Evolutionary conservation across 2,329 filamentous ascomycete genomes (phyloP), one percentile per base, ranked within the genome.

Genomic region (Mollisiaceae sp.): DNA sequence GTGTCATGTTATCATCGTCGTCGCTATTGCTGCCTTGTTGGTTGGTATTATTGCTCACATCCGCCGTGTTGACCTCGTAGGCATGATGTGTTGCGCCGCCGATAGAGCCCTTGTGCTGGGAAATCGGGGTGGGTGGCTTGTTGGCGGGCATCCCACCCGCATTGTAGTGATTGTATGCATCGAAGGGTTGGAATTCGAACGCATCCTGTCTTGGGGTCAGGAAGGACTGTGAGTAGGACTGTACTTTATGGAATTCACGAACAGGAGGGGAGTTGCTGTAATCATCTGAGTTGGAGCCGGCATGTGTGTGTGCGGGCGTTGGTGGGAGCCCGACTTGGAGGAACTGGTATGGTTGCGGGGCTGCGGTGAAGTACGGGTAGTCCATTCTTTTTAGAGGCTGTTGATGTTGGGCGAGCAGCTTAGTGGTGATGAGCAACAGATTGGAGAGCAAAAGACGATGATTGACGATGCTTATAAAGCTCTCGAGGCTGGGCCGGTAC

Each of bases 1-100:
- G 83, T n/a, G 80, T 83, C 75, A 81, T 75, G 47, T 86, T 82
- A 71, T 86, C 85, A 70, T 87, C 84, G 43, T 76, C 74, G 50
- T 76, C 75, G 57, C 74, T 76, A 52, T 75, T 82, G 56, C 82
- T 80, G 35, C 73, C 74, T 15, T 71, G 60, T 45, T 65, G 70
- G 27, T 74, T 66, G 14, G 59, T 69, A 39, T 73, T 70, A 35
- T 71, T 70, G 24, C 73, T 71, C 43, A 70, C 66, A 20, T 77
- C 75, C 35, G 47, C 60, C 60, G 64, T 66, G 12, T 60, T 66
- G 27, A 69, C 59, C 14, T 72, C 68, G n/a, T 68, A 71, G 15
- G 70, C 71, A 50, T 78, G 73, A 39, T 69, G 63, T 39, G 60
- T 24, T 14, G 52, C 47, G 52, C 64, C 66, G 59, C 60, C 65